Percentiles rank a stretch among this genome's conserved stretches.
phyloP scores from a whole-genome alignment of 148 eudicot species.

The Vaccinium corymbosum region DNA sequence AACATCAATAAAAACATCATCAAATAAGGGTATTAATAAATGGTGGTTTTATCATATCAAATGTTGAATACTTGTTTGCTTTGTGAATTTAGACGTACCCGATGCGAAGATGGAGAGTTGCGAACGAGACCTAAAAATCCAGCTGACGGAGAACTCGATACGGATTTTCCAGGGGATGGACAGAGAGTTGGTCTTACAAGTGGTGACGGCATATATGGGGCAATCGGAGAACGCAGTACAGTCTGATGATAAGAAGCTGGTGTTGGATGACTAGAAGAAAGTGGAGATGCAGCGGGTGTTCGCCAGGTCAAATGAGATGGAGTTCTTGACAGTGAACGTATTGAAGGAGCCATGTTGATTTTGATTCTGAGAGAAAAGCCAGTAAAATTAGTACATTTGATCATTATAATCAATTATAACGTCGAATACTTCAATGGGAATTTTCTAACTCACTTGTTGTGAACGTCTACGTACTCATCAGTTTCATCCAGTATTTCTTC shows the following conservation, averaged over 20 bases:
- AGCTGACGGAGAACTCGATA: constrained; percentile 38
- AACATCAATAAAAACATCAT: background rate
- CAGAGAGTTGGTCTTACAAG: constrained; percentile 42
- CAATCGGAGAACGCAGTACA: constrained; percentile 45
- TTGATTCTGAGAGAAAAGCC: constrained; percentile 38
- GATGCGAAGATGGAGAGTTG: constrained; percentile 39
- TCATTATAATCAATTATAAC: background rate
- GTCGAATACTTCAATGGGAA: background rate
- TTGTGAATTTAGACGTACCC: constrained; percentile 20
- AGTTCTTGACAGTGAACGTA: constrained; percentile 44
- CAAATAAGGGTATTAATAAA: no score
- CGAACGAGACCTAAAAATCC: constrained; percentile 18
- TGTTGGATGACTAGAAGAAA: constrained; percentile 29
- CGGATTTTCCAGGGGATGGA: constrained; percentile 47
- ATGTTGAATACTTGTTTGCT: background rate
- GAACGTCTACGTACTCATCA: constrained; percentile 66
- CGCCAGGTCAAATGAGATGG: constrained; percentile 31
- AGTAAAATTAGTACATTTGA: background rate
- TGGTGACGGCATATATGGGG: constrained; percentile 52
- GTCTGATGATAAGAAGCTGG: constrained; percentile 20
- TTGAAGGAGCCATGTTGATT: constrained; percentile 53
- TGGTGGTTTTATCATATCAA: background rate
- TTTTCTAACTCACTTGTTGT: constrained; percentile 55
- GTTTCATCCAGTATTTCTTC: constrained; percentile 77
- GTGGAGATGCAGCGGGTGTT: constrained; percentile 44